phyloP scores from a whole-genome alignment of 805 yeast species.

The Jamesozyma gamospora region DNA sequence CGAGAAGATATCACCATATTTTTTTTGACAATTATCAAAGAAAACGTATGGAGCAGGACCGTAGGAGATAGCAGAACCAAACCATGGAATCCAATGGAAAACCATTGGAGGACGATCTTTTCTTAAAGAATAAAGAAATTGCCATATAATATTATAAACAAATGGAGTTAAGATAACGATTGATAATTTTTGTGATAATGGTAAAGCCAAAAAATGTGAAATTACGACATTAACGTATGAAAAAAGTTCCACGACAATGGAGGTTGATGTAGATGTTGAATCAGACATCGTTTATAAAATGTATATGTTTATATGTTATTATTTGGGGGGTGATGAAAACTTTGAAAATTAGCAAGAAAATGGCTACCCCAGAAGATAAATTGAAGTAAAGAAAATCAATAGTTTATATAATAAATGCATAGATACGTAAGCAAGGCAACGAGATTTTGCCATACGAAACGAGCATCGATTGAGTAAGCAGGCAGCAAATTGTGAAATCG shows the following conservation, averaged over 20 bases:
- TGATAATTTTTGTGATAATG: constrained; percentile 31
- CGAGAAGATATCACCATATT: constrained; percentile 89
- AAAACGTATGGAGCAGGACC: constrained; percentile 93
- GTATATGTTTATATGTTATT: no score
- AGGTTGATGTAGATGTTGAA: constrained; percentile 9
- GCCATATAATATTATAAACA: constrained; percentile 55
- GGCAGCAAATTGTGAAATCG: no score
- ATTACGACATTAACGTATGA: constrained; percentile 12
- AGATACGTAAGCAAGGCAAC: no score
- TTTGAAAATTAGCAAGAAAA: no score
- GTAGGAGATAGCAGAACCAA: constrained; percentile 80
- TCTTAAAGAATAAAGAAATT: constrained; percentile 57
- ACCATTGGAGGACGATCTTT: constrained; percentile 83
- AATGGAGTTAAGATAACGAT: constrained; percentile 40
- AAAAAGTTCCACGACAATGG: constrained; percentile 15
- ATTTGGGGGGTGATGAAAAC: no score
- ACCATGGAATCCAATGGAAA: constrained; percentile 89
- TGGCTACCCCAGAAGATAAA: not conserved
- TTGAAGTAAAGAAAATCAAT: no score
- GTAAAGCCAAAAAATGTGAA: constrained; percentile 24
- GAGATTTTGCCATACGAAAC: no score
- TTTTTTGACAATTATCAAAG: constrained; percentile 64
- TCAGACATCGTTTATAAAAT: constrained; percentile 4
- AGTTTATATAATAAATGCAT: no score
- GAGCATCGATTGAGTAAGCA: no score